Evolutionary conservation across 306 rosid species (phyloP), one percentile per base, ranked within the genome.

Genomic region (Gastrolobium villosum): DNA sequence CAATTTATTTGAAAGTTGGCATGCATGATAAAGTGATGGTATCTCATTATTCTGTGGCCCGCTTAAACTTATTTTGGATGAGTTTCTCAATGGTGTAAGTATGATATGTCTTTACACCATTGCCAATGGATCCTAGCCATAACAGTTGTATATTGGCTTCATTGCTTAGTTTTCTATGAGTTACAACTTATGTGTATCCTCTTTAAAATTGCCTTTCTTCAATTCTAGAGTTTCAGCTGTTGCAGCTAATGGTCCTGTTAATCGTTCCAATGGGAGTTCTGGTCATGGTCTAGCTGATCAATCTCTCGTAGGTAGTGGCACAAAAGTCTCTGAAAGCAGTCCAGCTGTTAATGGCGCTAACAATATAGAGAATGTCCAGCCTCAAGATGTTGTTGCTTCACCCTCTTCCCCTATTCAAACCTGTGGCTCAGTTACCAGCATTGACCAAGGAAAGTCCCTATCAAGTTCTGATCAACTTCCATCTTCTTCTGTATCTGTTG

Each of bases 221-320:
- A 59, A 79, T 5, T 74, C 50, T 55, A 93, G 98, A 35, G 85
- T 70, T 72, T 83, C 89, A 48, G 79, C 85, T 78, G 88, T 61
- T 55, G 49, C 85, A 15, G 79, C 87, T 40, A 79, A 83, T 32
- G 88, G 84, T 72, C 54, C 81, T 45, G 76, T 72, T 61, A 87
- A 71, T 80, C 78, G 84, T 66, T 74, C 92, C 64, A 87, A 86
- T 86, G 97, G 85, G 78, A 87, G 43, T 70, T 62, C 84, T 46
- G 32, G 56, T 79, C 84, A 82, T 35, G 85, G 20, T 75, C 28
- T 56, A 53, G 75, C 79, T 61, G 68, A 77, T 39, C 88, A 83
- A 55, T 65, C 84, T 74, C 70, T 84, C 41, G n/a, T 15, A 26
- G 79, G 59, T 48, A 69, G 81, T 65, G 82, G 74, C 10, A 43